Base-by-base conservation (phyloP, 495 filamentous ascomycete genomes). In the Aspergillus indologenus region DNA sequence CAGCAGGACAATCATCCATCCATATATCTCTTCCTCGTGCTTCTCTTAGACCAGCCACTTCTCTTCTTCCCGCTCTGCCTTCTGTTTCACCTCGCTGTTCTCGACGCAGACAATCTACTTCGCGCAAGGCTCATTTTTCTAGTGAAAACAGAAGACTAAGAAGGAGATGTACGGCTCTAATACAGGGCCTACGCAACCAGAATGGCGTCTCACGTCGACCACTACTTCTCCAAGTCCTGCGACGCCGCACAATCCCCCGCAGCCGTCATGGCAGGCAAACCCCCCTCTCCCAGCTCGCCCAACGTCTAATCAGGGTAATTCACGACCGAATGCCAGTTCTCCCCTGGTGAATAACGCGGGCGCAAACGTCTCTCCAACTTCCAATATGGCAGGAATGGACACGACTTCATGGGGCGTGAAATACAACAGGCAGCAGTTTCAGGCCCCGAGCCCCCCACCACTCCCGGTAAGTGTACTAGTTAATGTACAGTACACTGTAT, bases 401-500 rank as follows among this genome's bases (percentile, higher is more conserved):
- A 76, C 73, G 5, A 71, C 73, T 21, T 64, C 64, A 1, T 78
- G 77, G 79, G 78, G 76, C 15, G 78, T 77, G 45, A 75, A 74
- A 22, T 77, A 75, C 58, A 78, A 79, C 48, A 72, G 75, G 42
- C 69, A 73, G 23, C 62, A 68, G 34, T 60, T 66, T 54, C 63
- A 66, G 17, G 65, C 60, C 5, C 64, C 72, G 23, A 63, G 67
- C 15, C 72, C 76, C 46, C 79, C 78, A 49, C 75, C 79, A 17
- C 67, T 83, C 42, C 80, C 80, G 9, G 80, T 83, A 66, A 67
- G 78, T 66, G 5, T 44, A 23, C 26, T n/a, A n/a, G n/a, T n/a
- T n/a, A n/a, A n/a, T 29, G 26, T 29, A 29, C 4, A 29, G 26
- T 9, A 29, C 26, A 3, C 26, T n/a, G n/a, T n/a, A n/a, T n/a